phyloP scores from a whole-genome alignment of 2,329 filamentous ascomycete species.

The Calonectria honghensis region DNA sequence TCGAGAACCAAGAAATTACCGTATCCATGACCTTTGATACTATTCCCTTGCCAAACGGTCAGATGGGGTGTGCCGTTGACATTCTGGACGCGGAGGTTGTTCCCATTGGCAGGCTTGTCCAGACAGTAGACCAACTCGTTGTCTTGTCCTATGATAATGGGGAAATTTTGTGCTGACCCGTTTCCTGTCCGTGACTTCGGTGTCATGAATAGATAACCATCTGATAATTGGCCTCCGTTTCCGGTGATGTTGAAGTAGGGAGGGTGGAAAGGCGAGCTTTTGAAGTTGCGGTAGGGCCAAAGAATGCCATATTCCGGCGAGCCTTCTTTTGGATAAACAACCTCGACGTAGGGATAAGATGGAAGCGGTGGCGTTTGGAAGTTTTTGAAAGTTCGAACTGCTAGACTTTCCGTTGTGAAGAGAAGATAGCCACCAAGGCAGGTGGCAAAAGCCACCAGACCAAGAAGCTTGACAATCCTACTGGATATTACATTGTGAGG shows the following conservation, averaged over 20 bases:
- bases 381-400: neutral
- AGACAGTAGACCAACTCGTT: constrained; percentile 57
- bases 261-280: constrained; percentile 51
- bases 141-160: constrained; percentile 52
- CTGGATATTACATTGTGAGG: neutral
- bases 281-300: constrained; percentile 51
- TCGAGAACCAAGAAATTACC: constrained; percentile 58
- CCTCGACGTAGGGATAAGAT: constrained; percentile 49
- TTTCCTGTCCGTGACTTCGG: constrained; percentile 38
- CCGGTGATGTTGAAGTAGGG: constrained; percentile 46
- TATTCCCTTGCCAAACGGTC: constrained; percentile 55
- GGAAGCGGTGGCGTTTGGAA: constrained; percentile 27
- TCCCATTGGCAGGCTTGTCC: constrained; percentile 40
- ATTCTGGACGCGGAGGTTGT: constrained; percentile 54
- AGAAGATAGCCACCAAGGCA: neutral
- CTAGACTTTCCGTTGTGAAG: neutral
- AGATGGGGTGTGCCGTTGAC: constrained; percentile 57
- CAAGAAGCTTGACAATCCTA: neutral
- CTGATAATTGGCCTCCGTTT: constrained; percentile 46
- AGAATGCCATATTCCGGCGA: constrained; percentile 14
- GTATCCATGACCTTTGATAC: constrained; percentile 55
- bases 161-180: constrained; percentile 42
- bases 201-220: constrained; percentile 56
- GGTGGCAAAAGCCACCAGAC: neutral
- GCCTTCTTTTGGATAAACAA: constrained; percentile 43